Evolutionary conservation across 805 yeast species (phyloP), one percentile per base, ranked within the genome.

Genomic region (Maudiozyma pseudohumilis): DNA sequence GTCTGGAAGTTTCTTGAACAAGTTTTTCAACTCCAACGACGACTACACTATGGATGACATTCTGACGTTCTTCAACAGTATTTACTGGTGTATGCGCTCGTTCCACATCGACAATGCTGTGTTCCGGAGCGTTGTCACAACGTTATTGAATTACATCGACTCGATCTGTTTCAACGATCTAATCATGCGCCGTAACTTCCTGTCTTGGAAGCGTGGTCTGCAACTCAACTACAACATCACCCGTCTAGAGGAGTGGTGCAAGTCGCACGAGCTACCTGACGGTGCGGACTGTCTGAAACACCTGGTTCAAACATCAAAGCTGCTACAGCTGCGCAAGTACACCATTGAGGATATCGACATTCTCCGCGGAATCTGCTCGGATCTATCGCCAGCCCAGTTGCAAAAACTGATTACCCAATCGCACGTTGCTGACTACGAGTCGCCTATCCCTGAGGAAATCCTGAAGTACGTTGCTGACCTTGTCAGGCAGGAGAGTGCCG

Each of bases 211-310:
- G 66, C 80, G 98, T 57, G 97, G 97, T 34, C 72, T 92, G 49
- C 98, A 92, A 64, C 77, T 92, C 63, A 92, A 87, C 60, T 92
- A 92, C 65, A 92, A 92, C 60, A 94, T 88, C 38, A 92, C 98
- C 3, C 75, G 97, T 53, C 72, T 92, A 52, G 96, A 87, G 61
- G 99, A 92, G 65, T 92, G 98, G 98, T 89, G 97, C 63, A 89
- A 86, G 65, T 77, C 86, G 6, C 96, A 89, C 59, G 88, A 82
- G 36, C 75, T 92, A 44, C 81, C 82, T 35, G 95, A 88, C 56
- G 95, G 94, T 2, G 74, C 89, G 4, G 75, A 78, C 27, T 78
- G 86, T 54, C 71, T 92, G 56, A 79, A 80, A 44, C 96, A 88
- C 56, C 69, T 92, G 55, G 71, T 87, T 48, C 97, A 92, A 64